Percentiles rank a stretch among this genome's conserved stretches.
These are phyloP conservation scores for Cercospora sp. DNA, from an alignment of 2,329 filamentous ascomycete species.

Conservation along the genomic window DNA sequence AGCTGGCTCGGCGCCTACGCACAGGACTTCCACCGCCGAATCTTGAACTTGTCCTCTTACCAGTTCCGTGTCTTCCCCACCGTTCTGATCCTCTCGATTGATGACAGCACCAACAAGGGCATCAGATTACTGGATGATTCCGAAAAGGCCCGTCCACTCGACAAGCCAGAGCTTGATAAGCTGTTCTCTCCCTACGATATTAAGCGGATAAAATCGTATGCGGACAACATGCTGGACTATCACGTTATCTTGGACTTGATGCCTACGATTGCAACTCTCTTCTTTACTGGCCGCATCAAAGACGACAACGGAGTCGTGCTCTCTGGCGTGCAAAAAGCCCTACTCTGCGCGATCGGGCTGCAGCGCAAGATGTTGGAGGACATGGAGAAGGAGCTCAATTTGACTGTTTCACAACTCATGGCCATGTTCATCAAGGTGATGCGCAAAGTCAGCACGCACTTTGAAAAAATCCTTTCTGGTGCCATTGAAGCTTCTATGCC, in stretches of 20 bases:
- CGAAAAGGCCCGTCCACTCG: constrained; percentile 58
- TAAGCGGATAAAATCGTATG: constrained; percentile 91
- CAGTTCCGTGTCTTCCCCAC: constrained; percentile 84
- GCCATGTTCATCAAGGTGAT: constrained; percentile 98
- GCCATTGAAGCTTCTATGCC: constrained; percentile 57
- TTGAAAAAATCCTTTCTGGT: constrained; percentile 71
- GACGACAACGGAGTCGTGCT: constrained; percentile 59
- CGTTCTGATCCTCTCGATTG: constrained; percentile 77
- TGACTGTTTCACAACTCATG: constrained; percentile 76
- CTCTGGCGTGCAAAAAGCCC: constrained; percentile 78
- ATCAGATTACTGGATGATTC: constrained; percentile 61
- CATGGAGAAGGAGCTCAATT: constrained; percentile 72
- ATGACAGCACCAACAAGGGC: constrained; percentile 77
- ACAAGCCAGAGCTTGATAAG: constrained; percentile 73
- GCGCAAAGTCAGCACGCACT: constrained; percentile 78
- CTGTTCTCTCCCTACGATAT: constrained; percentile 87
- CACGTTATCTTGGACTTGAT: constrained; percentile 94
- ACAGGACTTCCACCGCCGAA: constrained; percentile 91
- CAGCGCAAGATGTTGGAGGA: constrained; percentile 85
- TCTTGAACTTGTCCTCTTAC: constrained; percentile 84
- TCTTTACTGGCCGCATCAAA: constrained; percentile 74
- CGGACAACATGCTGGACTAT: constrained; percentile 96
- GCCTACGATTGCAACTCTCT: constrained; percentile 76
- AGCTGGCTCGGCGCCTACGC: constrained; percentile 90
- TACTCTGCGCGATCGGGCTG: constrained; percentile 85